These are phyloP conservation scores for Phytophthora crassamura DNA, from an alignment of 352 stramenopile species.

Conservation along the genomic window DNA sequence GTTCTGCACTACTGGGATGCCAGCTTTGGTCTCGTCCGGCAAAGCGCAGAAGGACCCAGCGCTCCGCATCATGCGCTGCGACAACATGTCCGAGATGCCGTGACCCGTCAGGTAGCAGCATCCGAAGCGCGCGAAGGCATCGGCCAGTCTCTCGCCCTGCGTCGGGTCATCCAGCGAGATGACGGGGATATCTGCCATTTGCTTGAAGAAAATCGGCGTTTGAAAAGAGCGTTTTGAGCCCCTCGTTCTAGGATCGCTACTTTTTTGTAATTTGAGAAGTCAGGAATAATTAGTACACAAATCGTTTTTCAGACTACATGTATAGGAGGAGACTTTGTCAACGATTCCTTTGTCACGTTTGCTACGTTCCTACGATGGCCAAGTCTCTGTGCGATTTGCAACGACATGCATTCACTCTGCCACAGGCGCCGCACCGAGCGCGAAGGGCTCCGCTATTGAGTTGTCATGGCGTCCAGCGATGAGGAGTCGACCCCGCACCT, in stretches of 20 bases:
- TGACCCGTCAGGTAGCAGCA: slow-evolving; percentile 82
- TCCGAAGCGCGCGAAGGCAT: slow-evolving; percentile 70
- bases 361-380: no score
- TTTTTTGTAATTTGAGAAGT: neutral
- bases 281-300: no score
- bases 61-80: slow-evolving; percentile 60
- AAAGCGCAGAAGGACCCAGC: slow-evolving; percentile 67
- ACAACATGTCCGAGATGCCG: slow-evolving; percentile 55
- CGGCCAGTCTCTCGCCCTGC: slow-evolving; percentile 51
- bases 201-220: neutral
- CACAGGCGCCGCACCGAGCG: slow-evolving; percentile 13
- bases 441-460: slow-evolving; percentile 18
- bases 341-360: no score
- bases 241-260: neutral
- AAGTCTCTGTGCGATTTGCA: slow-evolving; percentile 17
- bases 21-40: slow-evolving; percentile 52
- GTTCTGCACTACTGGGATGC: slow-evolving; percentile 68
- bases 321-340: no score
- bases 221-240: no score
- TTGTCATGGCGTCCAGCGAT: slow-evolving; percentile 20
- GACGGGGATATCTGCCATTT: slow-evolving; percentile 47
- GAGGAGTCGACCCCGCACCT: slow-evolving; percentile 20
- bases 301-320: no score
- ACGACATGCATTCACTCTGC: slow-evolving; percentile 18
- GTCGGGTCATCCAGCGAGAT: slow-evolving; percentile 62